Base-by-base conservation (phyloP, 148 eudicot species). In the Tetragonia tetragonoides region DNA sequence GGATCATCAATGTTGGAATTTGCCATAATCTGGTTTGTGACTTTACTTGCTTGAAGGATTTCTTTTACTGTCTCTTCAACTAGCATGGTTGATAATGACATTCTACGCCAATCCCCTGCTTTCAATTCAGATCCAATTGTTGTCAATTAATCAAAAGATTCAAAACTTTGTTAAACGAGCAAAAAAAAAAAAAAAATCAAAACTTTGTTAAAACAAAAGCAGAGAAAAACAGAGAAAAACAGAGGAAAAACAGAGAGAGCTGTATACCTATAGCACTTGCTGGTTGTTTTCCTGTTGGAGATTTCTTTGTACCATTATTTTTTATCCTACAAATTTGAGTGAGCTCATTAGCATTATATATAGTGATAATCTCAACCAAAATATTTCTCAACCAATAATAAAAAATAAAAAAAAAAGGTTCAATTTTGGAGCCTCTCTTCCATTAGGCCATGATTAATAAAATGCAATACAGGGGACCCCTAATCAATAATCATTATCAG, bases 11-110 rank as follows among this genome's bases (percentile, higher is more conserved):
- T 41, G 37, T 61, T 78, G 24, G 70, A 60, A 9, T 68, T 82
- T 28, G 77, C 79, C 34, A 83, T 85, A 11, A 91, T 85, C 62
- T 90, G 83, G 75, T 73, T 87, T 3, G 97, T 91, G 73, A 90
- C 81, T 82, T 87, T 81, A 78, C 90, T 93, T 38, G 93, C 88
- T 73, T 90, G 89, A 0, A 93, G 79, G 7, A 95, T 93, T 83
- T 95, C 98, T 24, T 87, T 88, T 3, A 95, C 88, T 41, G 99
- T 95, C 82, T 91, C 99, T 74, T 90, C 91, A 10, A 93, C 79
- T 2, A 95, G 80, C 99, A 95, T 95, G 42, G 99, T 92, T 56
- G 94, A 87, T 65, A 95, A 82, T 2, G 99, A 95, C 97, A 91
- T 93, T 83, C 86, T 73, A 42, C 89, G 85, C 99, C 99, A 95